Conservation (phyloP, 768 basidiomycete genomes). For the Boletus bicolor region DNA sequence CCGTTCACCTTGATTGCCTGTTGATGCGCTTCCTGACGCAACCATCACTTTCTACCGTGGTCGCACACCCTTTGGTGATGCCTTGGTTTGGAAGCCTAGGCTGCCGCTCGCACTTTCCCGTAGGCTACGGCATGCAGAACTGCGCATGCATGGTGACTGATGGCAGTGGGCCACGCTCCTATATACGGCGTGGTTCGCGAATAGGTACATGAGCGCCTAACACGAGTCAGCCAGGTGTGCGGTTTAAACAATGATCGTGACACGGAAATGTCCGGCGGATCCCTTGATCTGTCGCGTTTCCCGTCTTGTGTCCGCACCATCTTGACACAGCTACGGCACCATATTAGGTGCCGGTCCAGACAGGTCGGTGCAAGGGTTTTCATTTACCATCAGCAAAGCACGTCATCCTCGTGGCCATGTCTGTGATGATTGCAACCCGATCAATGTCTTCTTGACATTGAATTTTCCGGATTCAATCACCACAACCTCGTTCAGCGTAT, state of each 20-base stretch:
- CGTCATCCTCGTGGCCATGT: slow-evolving; percentile 19
- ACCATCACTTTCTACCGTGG: slow-evolving; percentile 3
- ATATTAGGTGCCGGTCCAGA: slow-evolving; percentile 10
- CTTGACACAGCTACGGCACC: slow-evolving; percentile 12
- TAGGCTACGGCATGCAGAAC: slow-evolving; percentile 25
- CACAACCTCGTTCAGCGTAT: slow-evolving; percentile 1
- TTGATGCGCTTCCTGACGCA: slow-evolving; percentile 15
- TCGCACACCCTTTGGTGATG: slow-evolving; percentile 12
- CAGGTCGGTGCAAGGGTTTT: slow-evolving; percentile 14
- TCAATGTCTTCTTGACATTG: slow-evolving; percentile 9
- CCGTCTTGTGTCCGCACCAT: slow-evolving; percentile 23
- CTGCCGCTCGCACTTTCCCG: slow-evolving; percentile 23
- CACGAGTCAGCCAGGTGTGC: slow-evolving; percentile 21
- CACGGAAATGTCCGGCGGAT: slow-evolving; percentile 23
- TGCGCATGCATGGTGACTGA: slow-evolving; percentile 30
- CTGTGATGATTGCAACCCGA: slow-evolving; percentile 7
- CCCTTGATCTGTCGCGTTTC: slow-evolving; percentile 16
- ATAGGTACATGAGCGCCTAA: slow-evolving; percentile 13
- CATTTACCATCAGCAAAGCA: slow-evolving; percentile 13
- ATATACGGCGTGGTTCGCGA: slow-evolving; percentile 16
- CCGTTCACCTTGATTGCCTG: slow-evolving; percentile 6
- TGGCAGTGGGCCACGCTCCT: slow-evolving; percentile 21
- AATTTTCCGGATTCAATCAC: slow-evolving; percentile 5
- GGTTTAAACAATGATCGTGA: slow-evolving; percentile 15
- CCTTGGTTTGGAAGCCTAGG: slow-evolving; percentile 9